Conservation (phyloP, 2,329 filamentous ascomycete genomes). For the Calonectria hawksworthii region DNA sequence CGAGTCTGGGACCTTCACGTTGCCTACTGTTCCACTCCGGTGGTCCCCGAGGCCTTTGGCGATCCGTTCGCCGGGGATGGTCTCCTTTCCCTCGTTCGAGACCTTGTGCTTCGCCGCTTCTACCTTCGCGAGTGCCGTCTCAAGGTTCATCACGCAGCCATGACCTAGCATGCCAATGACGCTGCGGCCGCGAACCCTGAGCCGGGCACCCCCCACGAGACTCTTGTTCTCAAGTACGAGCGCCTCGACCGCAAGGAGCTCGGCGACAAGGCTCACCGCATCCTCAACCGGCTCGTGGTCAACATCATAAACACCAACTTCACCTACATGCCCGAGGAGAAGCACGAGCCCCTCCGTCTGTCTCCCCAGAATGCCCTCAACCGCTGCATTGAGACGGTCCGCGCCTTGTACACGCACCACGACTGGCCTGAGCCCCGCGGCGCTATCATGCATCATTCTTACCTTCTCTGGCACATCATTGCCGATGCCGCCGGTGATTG, state of each 20-base stretch:
- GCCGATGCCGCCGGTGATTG: constrained; percentile 31
- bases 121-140: constrained; percentile 32
- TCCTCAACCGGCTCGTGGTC: constrained; percentile 26
- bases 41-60: constrained; percentile 25
- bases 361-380: constrained; percentile 1
- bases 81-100: constrained; percentile 28
- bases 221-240: constrained; percentile 33
- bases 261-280: constrained; percentile 22
- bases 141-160: constrained; percentile 33
- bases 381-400: constrained; percentile 28
- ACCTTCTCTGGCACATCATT: constrained; percentile 37
- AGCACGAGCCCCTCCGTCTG: constrained; percentile 22
- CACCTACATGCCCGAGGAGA: constrained; percentile 18
- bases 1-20: constrained; percentile 40
- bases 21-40: constrained; percentile 26
- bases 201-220: constrained; percentile 22
- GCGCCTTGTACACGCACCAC: constrained; percentile 19
- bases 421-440: background rate
- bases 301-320: constrained; percentile 14
- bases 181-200: constrained; percentile 3
- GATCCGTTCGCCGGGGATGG: constrained; percentile 23
- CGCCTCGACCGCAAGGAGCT: constrained; percentile 31
- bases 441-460: constrained; percentile 26
- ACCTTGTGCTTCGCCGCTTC: constrained; percentile 26
- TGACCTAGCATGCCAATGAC: constrained; percentile 39